Percentiles rank a stretch among this genome's conserved stretches.
Evolutionary conservation across 2,329 filamentous ascomycete species (phyloP).

Genomic region (Ascochyta koolunga): DNA sequence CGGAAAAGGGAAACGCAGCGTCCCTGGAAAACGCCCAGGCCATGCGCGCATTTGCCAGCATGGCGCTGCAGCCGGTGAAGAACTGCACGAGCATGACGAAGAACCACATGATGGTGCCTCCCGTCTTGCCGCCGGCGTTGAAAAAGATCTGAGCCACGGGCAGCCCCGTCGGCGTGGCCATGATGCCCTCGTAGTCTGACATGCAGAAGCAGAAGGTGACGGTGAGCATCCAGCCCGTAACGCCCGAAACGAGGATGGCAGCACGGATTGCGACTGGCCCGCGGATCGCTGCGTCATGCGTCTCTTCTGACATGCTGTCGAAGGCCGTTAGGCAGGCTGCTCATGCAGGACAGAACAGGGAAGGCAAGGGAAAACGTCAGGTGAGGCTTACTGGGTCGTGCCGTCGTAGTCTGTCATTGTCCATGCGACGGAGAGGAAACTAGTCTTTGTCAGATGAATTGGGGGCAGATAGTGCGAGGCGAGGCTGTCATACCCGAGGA

Average conservation of each 20-base stretch:
- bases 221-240: constrained; percentile 67
- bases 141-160: constrained; percentile 65
- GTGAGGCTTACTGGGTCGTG: constrained; percentile 67
- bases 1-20: constrained; percentile 65
- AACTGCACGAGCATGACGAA: constrained; percentile 69
- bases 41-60: constrained; percentile 69
- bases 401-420: constrained; percentile 74
- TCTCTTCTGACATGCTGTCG: constrained; percentile 68
- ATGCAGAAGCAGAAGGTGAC: constrained; percentile 69
- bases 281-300: constrained; percentile 65
- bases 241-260: constrained; percentile 65
- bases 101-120: constrained; percentile 66
- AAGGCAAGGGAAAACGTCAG: too few species aligned
- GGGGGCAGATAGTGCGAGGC: background rate
- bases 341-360: too few species aligned
- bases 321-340: constrained; percentile 31
- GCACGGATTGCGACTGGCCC: constrained; percentile 65
- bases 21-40: constrained; percentile 67
- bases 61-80: constrained; percentile 68
- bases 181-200: constrained; percentile 62
- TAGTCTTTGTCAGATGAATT: constrained; percentile 30
- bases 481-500: constrained; percentile 58
- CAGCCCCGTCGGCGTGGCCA: constrained; percentile 64
- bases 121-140: constrained; percentile 63
- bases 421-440: constrained; percentile 63